Evolutionary conservation across 2,329 filamentous ascomycete species (phyloP).

Genomic region (Zymoseptoria passerinii): DNA sequence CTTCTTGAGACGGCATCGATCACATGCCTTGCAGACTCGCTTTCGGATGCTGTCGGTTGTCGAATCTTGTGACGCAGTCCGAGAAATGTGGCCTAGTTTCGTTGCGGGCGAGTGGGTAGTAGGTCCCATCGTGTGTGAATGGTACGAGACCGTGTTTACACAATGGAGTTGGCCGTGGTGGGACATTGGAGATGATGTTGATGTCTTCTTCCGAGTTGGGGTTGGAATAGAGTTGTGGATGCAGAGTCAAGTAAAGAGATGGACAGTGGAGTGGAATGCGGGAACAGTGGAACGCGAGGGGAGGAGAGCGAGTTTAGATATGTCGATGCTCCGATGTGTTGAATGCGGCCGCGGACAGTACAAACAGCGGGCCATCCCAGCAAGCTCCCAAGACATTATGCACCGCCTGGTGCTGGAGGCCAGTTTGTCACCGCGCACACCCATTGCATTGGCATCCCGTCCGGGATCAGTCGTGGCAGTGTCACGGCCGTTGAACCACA

Average conservation of each 20-base stretch:
- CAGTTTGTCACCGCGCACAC: neutral
- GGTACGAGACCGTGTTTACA: conserved; percentile 14
- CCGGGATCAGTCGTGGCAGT: neutral
- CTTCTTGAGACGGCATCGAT: conserved; percentile 58
- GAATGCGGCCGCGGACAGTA: neutral
- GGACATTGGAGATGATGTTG: conserved; percentile 7
- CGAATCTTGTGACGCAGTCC: conserved; percentile 21
- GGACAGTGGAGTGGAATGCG: neutral
- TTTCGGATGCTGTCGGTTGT: conserved; percentile 38
- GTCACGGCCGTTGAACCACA: neutral
- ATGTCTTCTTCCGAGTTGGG: neutral
- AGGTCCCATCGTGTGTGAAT: conserved; percentile 17
- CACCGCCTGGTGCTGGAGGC: neutral
- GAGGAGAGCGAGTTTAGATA: neutral
- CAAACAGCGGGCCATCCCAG: neutral
- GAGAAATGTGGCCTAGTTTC: conserved; percentile 17
- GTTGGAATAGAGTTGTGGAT: neutral
- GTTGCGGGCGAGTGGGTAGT: conserved; percentile 15
- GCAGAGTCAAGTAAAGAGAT: neutral
- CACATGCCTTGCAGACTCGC: conserved; percentile 59
- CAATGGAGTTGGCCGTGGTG: conserved; percentile 16
- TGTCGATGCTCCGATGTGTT: neutral
- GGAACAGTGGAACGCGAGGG: neutral
- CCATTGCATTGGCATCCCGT: neutral
- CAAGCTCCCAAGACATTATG: neutral